These are phyloP conservation scores for Colletotrichum siamense DNA, from an alignment of 2,329 filamentous ascomycete species.

Conservation along the genomic window DNA sequence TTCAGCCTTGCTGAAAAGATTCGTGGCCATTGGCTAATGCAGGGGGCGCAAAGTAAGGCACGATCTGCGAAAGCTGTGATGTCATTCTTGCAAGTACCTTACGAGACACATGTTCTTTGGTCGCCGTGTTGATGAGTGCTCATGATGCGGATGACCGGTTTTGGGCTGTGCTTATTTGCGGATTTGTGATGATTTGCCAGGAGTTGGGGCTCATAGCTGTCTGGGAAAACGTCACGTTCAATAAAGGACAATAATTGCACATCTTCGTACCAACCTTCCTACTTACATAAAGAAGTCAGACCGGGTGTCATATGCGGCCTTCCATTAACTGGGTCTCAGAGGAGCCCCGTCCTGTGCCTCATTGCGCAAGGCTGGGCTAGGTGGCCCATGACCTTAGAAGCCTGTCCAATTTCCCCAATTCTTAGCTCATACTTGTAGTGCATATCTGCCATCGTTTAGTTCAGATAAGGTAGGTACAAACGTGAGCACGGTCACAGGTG, in stretches of 20 bases:
- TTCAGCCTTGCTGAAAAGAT: constrained; percentile 54
- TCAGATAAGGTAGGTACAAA: neutral
- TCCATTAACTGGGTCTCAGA: neutral
- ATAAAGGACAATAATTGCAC: neutral
- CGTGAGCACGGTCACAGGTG: neutral
- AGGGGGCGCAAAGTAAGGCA: neutral
- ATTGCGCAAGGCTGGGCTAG: neutral
- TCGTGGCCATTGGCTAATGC: neutral
- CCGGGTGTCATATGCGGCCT: neutral
- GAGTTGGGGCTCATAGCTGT: neutral
- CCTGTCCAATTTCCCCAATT: neutral
- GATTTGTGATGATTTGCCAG: neutral
- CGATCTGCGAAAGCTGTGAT: neutral
- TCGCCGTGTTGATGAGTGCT: neutral
- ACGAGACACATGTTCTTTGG: neutral
- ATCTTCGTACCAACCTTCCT: neutral
- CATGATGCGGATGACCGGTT: neutral
- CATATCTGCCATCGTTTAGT: neutral
- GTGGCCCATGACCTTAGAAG: neutral
- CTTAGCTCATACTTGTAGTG: neutral
- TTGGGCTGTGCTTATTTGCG: neutral
- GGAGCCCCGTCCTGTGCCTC: neutral
- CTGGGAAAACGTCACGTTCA: neutral
- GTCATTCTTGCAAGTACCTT: neutral
- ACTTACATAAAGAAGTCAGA: neutral